phyloP scores from a whole-genome alignment of 2,329 filamentous ascomycete genomes.

The Penicillium sp. region DNA sequence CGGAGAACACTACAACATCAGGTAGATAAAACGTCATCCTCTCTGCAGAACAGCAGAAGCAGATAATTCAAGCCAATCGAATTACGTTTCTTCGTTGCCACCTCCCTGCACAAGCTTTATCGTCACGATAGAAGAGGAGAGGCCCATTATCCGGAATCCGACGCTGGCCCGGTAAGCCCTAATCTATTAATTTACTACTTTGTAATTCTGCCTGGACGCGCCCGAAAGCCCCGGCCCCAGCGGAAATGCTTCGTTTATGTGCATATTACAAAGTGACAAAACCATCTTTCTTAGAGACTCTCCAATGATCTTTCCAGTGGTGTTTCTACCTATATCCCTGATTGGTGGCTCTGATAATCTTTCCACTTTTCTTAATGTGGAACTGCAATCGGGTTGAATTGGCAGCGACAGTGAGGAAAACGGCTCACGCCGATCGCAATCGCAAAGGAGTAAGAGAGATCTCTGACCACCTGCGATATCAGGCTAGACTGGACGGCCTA shows the following conservation, averaged over 20 bases:
- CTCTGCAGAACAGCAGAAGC: conserved; percentile 5
- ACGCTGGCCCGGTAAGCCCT: conserved; percentile 19
- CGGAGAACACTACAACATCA: conserved; percentile 5
- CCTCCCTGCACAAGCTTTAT: conserved; percentile 6
- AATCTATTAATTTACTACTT: neutral
- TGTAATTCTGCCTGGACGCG: neutral
- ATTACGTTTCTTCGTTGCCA: neutral
- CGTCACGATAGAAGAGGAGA: neutral
- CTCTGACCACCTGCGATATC: conserved; percentile 12
- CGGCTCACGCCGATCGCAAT: neutral
- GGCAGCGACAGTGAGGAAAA: neutral
- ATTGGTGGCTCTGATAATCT: no score
- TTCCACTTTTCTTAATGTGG: neutral
- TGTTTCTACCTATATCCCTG: no score
- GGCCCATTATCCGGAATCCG: conserved; percentile 15
- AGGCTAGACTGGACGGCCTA: neutral
- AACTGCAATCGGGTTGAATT: neutral
- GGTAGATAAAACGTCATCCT: conserved; percentile 2
- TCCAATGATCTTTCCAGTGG: no score
- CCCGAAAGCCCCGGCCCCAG: neutral
- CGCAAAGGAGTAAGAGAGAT: neutral
- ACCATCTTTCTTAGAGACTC: no score
- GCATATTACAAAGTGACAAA: neutral
- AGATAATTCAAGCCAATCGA: conserved; percentile 14
- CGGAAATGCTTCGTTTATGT: neutral